Percentiles rank a stretch among this genome's conserved stretches.
Evolutionary conservation across 1,284 basidiomycete genomes (phyloP).

Genomic region (Pholiota adiposa): DNA sequence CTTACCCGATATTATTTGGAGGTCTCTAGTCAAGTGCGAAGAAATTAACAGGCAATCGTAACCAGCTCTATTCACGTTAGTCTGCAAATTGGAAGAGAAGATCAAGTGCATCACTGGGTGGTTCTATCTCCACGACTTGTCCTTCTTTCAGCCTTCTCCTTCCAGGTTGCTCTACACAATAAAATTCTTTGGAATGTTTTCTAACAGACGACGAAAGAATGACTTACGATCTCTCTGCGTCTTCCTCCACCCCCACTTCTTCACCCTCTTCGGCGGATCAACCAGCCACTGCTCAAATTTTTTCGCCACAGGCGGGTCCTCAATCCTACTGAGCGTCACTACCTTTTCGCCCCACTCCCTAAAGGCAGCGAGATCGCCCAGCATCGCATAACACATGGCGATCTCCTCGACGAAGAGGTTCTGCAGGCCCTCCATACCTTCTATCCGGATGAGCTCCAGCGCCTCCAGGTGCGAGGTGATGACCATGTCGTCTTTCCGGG

Average conservation of each 20-base stretch:
- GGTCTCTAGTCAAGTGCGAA: too few species aligned
- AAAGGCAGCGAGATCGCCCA: constrained; percentile 38
- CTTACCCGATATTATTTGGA: too few species aligned
- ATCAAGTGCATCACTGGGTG: not conserved
- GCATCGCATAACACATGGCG: constrained; percentile 38
- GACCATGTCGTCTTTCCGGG: constrained; percentile 39
- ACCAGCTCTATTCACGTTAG: not conserved
- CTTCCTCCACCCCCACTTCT: constrained; percentile 32
- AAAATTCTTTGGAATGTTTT: not conserved
- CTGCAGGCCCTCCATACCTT: constrained; percentile 40
- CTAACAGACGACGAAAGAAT: not conserved
- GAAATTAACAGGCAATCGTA: too few species aligned
- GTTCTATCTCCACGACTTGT: not conserved
- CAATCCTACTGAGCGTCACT: constrained; percentile 27
- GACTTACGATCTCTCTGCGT: constrained; percentile 26
- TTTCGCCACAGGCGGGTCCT: constrained; percentile 28
- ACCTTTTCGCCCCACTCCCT: constrained; percentile 32
- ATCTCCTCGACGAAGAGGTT: constrained; percentile 40
- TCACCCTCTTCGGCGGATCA: constrained; percentile 28
- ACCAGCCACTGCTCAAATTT: constrained; percentile 33
- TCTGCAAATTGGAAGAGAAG: not conserved
- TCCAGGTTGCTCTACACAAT: not conserved
- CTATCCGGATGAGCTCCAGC: constrained; percentile 37
- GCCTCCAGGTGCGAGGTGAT: constrained; percentile 38
- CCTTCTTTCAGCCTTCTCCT: not conserved